A percentile compares a stretch with the other conserved stretches of the same genome.
Evolutionary conservation across 768 basidiomycete species (phyloP).

Genomic region (Lentinus brumalis): DNA sequence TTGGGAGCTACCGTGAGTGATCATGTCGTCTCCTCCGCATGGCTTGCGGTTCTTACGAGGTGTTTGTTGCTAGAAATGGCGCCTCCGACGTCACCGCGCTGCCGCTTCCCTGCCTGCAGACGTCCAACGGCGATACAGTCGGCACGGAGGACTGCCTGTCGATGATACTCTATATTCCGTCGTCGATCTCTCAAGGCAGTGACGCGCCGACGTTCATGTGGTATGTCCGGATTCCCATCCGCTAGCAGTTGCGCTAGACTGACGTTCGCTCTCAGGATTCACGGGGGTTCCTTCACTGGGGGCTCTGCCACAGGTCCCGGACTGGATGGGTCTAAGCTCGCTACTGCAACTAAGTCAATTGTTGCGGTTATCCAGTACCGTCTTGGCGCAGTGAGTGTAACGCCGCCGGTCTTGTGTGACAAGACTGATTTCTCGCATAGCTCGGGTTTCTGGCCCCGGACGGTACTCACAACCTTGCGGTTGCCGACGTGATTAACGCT

Average conservation of each 20-base stretch:
- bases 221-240: constrained; percentile 38
- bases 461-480: constrained; percentile 69
- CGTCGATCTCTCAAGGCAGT: constrained; percentile 32
- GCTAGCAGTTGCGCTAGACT: background rate
- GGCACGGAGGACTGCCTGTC: constrained; percentile 82
- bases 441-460: constrained; percentile 77
- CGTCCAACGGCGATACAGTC: constrained; percentile 41
- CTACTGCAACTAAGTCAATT: constrained; percentile 68
- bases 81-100: constrained; percentile 52
- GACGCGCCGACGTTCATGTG: constrained; percentile 59
- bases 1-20: constrained; percentile 69
- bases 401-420: constrained; percentile 4
- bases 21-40: background rate
- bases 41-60: constrained; percentile 4
- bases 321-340: constrained; percentile 77
- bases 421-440: constrained; percentile 34
- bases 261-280: constrained; percentile 56
- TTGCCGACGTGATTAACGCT: constrained; percentile 68
- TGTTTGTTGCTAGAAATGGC: constrained; percentile 43
- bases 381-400: constrained; percentile 63
- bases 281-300: constrained; percentile 78
- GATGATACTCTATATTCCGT: constrained; percentile 72
- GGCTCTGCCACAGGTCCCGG: constrained; percentile 75
- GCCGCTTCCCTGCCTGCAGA: constrained; percentile 77
- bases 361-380: constrained; percentile 86